Evolutionary conservation across 2,329 filamentous ascomycete species (phyloP).

Genomic region (Hypomyces rosellus): DNA sequence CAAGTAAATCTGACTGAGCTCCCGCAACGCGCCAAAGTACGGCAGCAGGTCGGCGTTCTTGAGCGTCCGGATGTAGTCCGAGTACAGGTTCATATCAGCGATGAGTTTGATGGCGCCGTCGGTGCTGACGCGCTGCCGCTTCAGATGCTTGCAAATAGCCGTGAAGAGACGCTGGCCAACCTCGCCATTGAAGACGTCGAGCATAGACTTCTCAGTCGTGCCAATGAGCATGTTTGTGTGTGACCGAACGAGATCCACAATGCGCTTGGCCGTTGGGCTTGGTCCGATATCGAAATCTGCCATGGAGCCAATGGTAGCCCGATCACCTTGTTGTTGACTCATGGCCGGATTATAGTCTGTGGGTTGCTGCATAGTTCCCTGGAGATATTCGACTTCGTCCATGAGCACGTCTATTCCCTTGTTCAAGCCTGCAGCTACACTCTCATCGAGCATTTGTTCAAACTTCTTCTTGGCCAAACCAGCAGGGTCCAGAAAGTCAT

Average conservation of each 20-base stretch:
- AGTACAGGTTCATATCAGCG: slow-evolving; percentile 93
- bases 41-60: slow-evolving; percentile 76
- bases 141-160: slow-evolving; percentile 92
- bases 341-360: slow-evolving; percentile 79
- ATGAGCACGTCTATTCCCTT: slow-evolving; percentile 98
- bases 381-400: slow-evolving; percentile 95
- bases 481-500: slow-evolving; percentile 89
- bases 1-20: slow-evolving; percentile 91
- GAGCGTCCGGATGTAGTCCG: slow-evolving; percentile 73
- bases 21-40: slow-evolving; percentile 87
- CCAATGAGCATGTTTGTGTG: slow-evolving; percentile 92
- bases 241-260: slow-evolving; percentile 78
- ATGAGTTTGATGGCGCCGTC: slow-evolving; percentile 89
- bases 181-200: slow-evolving; percentile 98
- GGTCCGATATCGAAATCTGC: slow-evolving; percentile 52
- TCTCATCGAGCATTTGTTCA: slow-evolving; percentile 97
- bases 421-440: slow-evolving; percentile 89
- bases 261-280: slow-evolving; percentile 68
- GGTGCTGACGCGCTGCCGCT: slow-evolving; percentile 86
- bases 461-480: slow-evolving; percentile 96
- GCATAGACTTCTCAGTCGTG: slow-evolving; percentile 94
- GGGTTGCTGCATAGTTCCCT: slow-evolving; percentile 77
- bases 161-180: slow-evolving; percentile 89
- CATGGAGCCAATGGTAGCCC: slow-evolving; percentile 16
- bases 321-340: slow-evolving; percentile 4